Evolutionary conservation across 345 rosid species (phyloP).

Genomic region (Eucalyptus pauciflora): DNA sequence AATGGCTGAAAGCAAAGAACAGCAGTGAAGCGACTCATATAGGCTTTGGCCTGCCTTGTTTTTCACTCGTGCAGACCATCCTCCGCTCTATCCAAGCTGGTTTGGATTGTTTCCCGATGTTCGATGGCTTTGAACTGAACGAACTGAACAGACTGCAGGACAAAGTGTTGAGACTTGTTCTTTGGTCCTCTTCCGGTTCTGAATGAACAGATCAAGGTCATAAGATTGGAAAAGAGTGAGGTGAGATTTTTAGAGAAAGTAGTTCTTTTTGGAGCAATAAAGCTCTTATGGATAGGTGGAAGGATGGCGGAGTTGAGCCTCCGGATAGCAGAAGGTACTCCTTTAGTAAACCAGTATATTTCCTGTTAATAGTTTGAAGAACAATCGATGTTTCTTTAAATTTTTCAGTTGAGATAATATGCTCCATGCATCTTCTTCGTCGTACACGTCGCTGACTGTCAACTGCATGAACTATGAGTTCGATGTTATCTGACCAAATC

Average conservation of each 20-base stretch:
- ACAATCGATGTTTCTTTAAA: neutral
- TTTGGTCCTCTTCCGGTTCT: slow-evolving; percentile 66
- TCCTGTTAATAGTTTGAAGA: neutral
- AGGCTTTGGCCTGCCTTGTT: slow-evolving; percentile 58
- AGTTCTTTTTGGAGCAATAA: slow-evolving; percentile 47
- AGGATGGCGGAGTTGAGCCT: slow-evolving; percentile 29
- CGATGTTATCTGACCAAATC: neutral
- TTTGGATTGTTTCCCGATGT: slow-evolving; percentile 44
- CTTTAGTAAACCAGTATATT: neutral
- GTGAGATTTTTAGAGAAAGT: slow-evolving; percentile 49
- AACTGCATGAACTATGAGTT: neutral
- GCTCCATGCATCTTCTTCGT: neutral
- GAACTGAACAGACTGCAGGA: slow-evolving; percentile 63
- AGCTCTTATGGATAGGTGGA: slow-evolving; percentile 48
- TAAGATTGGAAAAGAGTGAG: slow-evolving; percentile 49
- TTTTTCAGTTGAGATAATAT: neutral
- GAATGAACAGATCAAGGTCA: slow-evolving; percentile 56
- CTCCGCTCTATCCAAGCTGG: slow-evolving; percentile 53
- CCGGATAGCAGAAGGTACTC: slow-evolving; percentile 64
- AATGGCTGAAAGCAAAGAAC: slow-evolving; percentile 44
- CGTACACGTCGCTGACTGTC: neutral
- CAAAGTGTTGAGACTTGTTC: slow-evolving; percentile 59
- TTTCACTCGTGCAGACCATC: slow-evolving; percentile 38
- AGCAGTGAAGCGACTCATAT: slow-evolving; percentile 27
- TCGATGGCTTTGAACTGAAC: slow-evolving; percentile 52